Evolutionary conservation across 2,329 filamentous ascomycete genomes (phyloP), one percentile per base, ranked within the genome.

Genomic region (Aspergillus amoenus): DNA sequence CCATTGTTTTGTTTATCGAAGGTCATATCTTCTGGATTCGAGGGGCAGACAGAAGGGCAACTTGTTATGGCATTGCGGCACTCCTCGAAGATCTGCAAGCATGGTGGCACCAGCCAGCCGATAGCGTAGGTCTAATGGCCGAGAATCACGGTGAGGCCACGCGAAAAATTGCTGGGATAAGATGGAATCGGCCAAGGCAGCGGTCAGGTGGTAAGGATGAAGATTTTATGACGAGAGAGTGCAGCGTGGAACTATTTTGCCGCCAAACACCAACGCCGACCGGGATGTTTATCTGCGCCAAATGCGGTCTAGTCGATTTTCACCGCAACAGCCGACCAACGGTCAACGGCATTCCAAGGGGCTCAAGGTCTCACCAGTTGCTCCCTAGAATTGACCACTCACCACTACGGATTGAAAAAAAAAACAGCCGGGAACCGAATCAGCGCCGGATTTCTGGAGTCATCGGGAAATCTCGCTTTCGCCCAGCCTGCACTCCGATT

Each of bases 1-100:
- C 72, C 74, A 67, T 75, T 75, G 73, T 78, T 78, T 74, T 78
- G 79, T 76, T 80, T 82, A 75, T 83, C 79, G 70, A 73, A 72
- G 60, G 76, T 76, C 74, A 83, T 79, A 70, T 79, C 76, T 67
- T 71, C 66, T 69, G 65, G 64, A 57, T 51, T 68, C 58, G 59
- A 64, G 66, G 61, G 64, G 67, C 63, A 57, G 66, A 66, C 65
- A 62, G 58, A 61, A 63, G 62, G 56, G 64, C 65, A 75, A 68
- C 74, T 73, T 73, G 74, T 79, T 70, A 78, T 79, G 72, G 68
- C 78, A 81, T 80, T 77, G 72, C 68, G 67, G 66, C 66, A 64
- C 60, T 61, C 56, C 56, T 55, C 55, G 61, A 61, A 46, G 55
- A 57, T 59, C 64, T 61, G 64, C 61, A 60, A 71, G 68, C 73